A percentile compares a stretch with the other conserved stretches of the same genome.
These are phyloP conservation scores for Umbelopsis sp. DNA, from an alignment of 192 early-diverging fungal species.

Conservation along the genomic window DNA sequence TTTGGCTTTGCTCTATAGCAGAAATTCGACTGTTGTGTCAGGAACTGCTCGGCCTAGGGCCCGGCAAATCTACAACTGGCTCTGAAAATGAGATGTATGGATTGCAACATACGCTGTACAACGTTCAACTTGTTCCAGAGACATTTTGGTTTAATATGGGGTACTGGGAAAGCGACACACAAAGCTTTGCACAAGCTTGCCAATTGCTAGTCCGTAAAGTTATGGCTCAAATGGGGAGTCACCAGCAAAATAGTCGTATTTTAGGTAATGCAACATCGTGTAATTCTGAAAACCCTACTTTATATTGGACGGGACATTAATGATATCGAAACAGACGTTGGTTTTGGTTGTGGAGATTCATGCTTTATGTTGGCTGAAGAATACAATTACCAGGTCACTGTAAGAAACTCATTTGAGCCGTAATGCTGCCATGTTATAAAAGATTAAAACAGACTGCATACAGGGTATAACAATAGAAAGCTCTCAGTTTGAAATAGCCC, in stretches of 20 bases:
- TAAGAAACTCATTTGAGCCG: neutral
- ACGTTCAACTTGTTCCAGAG: constrained; percentile 39
- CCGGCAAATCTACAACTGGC: neutral
- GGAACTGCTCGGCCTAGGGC: neutral
- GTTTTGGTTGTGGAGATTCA: constrained; percentile 60
- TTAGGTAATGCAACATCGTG: constrained; percentile 18
- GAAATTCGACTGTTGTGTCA: constrained; percentile 11
- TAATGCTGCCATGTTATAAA: neutral
- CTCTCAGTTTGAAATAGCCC: constrained; percentile 3
- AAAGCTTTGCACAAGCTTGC: constrained; percentile 47
- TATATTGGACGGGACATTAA: neutral
- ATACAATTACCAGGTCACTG: constrained; percentile 26
- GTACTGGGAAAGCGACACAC: constrained; percentile 36
- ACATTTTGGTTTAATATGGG: constrained; percentile 57
- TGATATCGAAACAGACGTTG: constrained; percentile 45
- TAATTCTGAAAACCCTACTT: neutral
- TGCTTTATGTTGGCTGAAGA: constrained; percentile 43
- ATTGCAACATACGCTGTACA: constrained; percentile 45
- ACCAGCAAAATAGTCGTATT: neutral
- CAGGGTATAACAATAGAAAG: constrained; percentile 26
- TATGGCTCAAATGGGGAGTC: constrained; percentile 21
- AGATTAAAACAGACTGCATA: neutral
- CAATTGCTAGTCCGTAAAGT: constrained; percentile 43
- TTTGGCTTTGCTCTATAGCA: constrained; percentile 9
- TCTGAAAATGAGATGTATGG: constrained; percentile 45